Percentiles rank a stretch among this genome's conserved stretches.
phyloP scores from a whole-genome alignment of 176 grass and related monocot genomes.

The Oryza coarctata region DNA sequence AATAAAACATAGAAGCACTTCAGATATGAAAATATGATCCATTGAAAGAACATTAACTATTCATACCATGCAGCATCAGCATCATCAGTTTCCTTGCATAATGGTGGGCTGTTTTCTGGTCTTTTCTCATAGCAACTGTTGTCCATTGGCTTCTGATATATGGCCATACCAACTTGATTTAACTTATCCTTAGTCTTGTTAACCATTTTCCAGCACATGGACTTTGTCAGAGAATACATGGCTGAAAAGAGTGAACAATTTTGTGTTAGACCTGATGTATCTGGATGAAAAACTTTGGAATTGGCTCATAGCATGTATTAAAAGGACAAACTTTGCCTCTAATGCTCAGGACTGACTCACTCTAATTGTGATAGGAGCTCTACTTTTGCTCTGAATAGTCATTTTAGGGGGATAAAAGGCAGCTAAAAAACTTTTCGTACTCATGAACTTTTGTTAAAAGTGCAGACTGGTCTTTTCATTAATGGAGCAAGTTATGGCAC shows the following conservation, averaged over 20 bases:
- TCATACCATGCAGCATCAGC: slow-evolving; percentile 97
- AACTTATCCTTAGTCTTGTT: slow-evolving; percentile 72
- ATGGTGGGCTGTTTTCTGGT: slow-evolving; percentile 62
- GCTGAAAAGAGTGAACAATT: slow-evolving; percentile 43
- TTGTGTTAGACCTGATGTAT: slow-evolving; percentile 12
- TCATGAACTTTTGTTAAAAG: neutral
- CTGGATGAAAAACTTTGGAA: neutral
- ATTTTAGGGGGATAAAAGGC: no score
- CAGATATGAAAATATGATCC: neutral
- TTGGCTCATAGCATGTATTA: neutral
- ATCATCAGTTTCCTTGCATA: slow-evolving; percentile 79
- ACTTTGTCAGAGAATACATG: slow-evolving; percentile 82
- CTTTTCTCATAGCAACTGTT: slow-evolving; percentile 96
- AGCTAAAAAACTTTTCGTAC: neutral
- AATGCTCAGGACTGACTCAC: neutral
- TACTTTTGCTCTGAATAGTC: neutral
- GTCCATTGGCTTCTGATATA: slow-evolving; percentile 89
- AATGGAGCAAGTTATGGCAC: neutral
- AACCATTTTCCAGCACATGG: slow-evolving; percentile 99
- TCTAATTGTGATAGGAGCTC: neutral
- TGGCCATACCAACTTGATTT: slow-evolving; percentile 87
- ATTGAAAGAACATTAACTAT: slow-evolving; percentile 20
- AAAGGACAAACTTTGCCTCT: neutral
- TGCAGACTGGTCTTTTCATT: neutral
- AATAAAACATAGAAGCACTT: slow-evolving; percentile 14